Evolutionary conservation across 1,139 yeast species (phyloP).

Genomic region (Geotrichum fermentans): DNA sequence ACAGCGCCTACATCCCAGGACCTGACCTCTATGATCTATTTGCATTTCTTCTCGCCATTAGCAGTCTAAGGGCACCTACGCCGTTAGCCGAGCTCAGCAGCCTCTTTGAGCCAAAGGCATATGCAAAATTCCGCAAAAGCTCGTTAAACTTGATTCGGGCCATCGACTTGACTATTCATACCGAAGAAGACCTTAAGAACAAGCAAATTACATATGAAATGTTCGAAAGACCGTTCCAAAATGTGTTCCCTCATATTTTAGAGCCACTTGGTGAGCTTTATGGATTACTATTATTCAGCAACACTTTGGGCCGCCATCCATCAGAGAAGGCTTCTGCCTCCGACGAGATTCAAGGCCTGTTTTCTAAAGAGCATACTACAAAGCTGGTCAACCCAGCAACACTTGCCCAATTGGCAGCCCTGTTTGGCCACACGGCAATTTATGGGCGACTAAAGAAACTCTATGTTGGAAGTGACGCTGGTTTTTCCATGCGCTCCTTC

Average conservation of each 20-base stretch:
- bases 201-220: slow-evolving; percentile 23
- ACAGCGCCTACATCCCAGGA: slow-evolving; percentile 25
- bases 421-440: slow-evolving; percentile 26
- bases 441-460: slow-evolving; percentile 50
- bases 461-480: slow-evolving; percentile 68
- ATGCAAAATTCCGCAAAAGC: slow-evolving; percentile 19
- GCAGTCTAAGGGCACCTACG: slow-evolving; percentile 21
- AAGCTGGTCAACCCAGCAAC: slow-evolving; percentile 43
- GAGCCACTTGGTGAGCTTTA: slow-evolving; percentile 28
- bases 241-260: slow-evolving; percentile 28
- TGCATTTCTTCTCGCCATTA: slow-evolving; percentile 29
- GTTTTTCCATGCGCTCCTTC: slow-evolving; percentile 81
- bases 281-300: slow-evolving; percentile 19
- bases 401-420: slow-evolving; percentile 42
- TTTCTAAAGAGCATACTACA: slow-evolving; percentile 13
- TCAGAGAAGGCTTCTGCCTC: not conserved
- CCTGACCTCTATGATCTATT: slow-evolving; percentile 28
- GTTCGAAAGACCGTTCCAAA: slow-evolving; percentile 24
- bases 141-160: slow-evolving; percentile 25
- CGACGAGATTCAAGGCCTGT: slow-evolving; percentile 11
- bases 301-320: not conserved
- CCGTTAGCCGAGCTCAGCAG: slow-evolving; percentile 16
- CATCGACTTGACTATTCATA: slow-evolving; percentile 18
- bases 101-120: slow-evolving; percentile 15
- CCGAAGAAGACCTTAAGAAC: slow-evolving; percentile 20